These are phyloP conservation scores for Beta lomatogona DNA, from an alignment of 179 eudicot species.

Conservation along the genomic window DNA sequence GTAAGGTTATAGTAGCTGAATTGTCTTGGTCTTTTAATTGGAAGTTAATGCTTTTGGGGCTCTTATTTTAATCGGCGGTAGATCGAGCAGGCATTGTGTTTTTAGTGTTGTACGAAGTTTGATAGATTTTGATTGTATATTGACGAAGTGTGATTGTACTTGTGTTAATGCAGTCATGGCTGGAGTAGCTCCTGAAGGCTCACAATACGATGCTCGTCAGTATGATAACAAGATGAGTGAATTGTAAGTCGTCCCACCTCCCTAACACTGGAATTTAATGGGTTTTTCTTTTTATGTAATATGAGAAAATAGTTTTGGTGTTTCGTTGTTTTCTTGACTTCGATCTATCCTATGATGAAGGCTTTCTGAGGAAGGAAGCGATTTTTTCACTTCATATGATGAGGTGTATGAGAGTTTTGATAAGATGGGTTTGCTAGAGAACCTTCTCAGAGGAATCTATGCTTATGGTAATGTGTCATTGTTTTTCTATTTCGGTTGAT, in stretches of 20 bases:
- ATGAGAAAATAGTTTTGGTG: not conserved
- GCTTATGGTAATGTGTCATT: slow-evolving; percentile 57
- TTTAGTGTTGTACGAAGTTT: not conserved
- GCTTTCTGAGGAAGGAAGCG: slow-evolving; percentile 57
- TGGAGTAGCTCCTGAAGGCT: slow-evolving; percentile 36
- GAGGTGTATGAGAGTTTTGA: slow-evolving; percentile 81
- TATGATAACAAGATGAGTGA: slow-evolving; percentile 45
- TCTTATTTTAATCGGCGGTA: not conserved
- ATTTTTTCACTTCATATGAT: slow-evolving; percentile 69
- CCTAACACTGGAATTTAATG: not conserved
- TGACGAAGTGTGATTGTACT: not conserved
- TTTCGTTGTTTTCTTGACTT: not conserved
- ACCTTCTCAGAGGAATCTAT: slow-evolving; percentile 81
- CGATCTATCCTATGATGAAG: slow-evolving; percentile 14
- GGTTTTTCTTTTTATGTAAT: not conserved
- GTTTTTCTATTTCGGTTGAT: no score
- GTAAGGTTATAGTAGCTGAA: no score
- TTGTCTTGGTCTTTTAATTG: no score
- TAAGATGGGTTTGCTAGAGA: slow-evolving; percentile 75
- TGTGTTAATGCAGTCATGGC: slow-evolving; percentile 39
- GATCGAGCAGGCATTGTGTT: not conserved
- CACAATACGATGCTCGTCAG: slow-evolving; percentile 39
- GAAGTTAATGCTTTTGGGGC: not conserved
- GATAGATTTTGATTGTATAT: not conserved
- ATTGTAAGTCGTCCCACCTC: slow-evolving; percentile 27